Evolutionary conservation across 1,284 basidiomycete genomes (phyloP).

Genomic region (Trichosporon sp.): DNA sequence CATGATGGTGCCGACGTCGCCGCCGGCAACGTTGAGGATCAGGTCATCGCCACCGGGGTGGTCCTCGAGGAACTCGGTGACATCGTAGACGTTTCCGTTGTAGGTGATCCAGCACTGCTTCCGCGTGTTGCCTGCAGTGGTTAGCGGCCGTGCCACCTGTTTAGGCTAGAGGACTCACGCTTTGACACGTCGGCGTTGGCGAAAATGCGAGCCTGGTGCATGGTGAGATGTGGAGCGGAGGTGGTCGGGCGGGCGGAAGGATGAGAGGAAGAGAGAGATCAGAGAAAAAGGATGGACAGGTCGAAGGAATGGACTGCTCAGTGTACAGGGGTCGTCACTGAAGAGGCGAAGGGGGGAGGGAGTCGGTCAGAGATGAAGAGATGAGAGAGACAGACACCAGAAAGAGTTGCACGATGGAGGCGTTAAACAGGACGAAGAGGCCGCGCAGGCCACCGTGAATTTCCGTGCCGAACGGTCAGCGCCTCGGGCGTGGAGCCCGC

Average conservation of each 20-base stretch:
- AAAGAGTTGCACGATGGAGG: neutral
- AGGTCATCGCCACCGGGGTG: conserved; percentile 55
- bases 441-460: conserved; percentile 2
- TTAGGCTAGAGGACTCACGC: conserved; percentile 26
- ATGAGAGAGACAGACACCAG: neutral
- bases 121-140: conserved; percentile 35
- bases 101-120: conserved; percentile 46
- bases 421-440: neutral
- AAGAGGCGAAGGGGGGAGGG: neutral
- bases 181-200: conserved; percentile 41
- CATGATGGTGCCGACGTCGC: conserved; percentile 79
- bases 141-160: neutral
- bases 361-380: neutral
- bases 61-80: conserved; percentile 53
- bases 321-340: neutral
- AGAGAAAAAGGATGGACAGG: neutral
- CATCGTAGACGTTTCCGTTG: conserved; percentile 52
- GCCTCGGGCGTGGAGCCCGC: neutral
- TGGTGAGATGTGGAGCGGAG: neutral
- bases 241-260: neutral
- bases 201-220: conserved; percentile 27
- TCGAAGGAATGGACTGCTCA: neutral
- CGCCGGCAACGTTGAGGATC: conserved; percentile 65
- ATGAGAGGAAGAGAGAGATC: neutral
- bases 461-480: neutral